Evolutionary conservation across 2,329 filamentous ascomycete species (phyloP), one percentile per base, ranked within the genome.

Genomic region (Sporothrix pallida): DNA sequence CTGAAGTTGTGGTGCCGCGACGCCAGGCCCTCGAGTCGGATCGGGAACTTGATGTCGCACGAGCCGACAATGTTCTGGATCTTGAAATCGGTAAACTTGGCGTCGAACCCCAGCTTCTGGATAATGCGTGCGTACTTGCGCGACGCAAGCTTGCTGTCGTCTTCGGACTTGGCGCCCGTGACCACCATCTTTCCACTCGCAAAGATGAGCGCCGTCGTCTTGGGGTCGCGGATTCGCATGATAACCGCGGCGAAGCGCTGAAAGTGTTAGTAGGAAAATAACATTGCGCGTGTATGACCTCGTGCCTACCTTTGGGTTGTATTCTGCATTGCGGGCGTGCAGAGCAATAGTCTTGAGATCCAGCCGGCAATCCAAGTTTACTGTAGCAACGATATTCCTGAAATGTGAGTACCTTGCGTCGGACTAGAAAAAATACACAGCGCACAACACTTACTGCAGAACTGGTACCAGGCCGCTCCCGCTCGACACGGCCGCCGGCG

Each of bases 21-120:
- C 17, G 96, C 96, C 81, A 99, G 87, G 84, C 96, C 96, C 83
- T 98, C 96, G 74, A 99, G 88, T 78, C 96, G 94, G 79, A 99
- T 98, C 72, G 96, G 96, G 86, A 99, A 99, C 88, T 98, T 98
- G 88, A 99, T 98, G 82, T 99, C 96, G 83, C 95, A 98, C 75
- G 94, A 97, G 77, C 96, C 96, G 78, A 99, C 96, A 77, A 99
- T 98, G 84, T 99, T 99, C 87, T 98, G 95, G 80, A 99, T 99
- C 89, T 98, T 99, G 87, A 99, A 99, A 83, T 99, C 96, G 78
- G 95, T 98, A 84, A 99, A 98, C 89, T 98, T 98, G 80, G 96
- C 95, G 79, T 98, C 97, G 88, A 99, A 99, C 76, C 96, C 96
- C 75, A 99, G 93, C 87, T 99, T 99, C 88, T 99, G 96, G 79